Evolutionary conservation across 768 basidiomycete genomes (phyloP), one percentile per base, ranked within the genome.

Genomic region (Calocybe indica): DNA sequence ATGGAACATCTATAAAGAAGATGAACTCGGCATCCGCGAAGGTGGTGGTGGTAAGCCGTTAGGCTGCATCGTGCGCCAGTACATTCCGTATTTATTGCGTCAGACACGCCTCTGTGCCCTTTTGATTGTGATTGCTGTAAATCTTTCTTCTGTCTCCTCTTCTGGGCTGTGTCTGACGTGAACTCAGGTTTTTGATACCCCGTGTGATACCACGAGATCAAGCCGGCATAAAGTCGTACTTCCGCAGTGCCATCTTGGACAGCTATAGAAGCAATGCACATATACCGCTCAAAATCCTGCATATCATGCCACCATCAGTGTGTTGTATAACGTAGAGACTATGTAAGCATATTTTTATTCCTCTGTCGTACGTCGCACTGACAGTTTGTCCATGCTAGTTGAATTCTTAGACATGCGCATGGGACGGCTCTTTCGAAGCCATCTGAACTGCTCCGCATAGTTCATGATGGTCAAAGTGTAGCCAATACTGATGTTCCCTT

Each of bases 81-180:
- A 29, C 54, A 49, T 62, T 62, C 58, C 50, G 58, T 53, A 51
- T 53, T 45, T 53, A 48, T 45, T 50, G 40, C 40, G 50, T 31
- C 65, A 92, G 90, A 88, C 62, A 91, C 90, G 0, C 78, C 86
- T 3, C 63, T 87, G 36, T 92, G 90, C 68, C 91, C 91, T 5
- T 92, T 92, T 59, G 91, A 92, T 62, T 92, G 91, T 63, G 73
- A 88, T 34, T 92, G 91, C 57, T 92, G 91, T 90, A 57, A 66
- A 88, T 62, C 14, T 44, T 40, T 37, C 22, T 48, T n/a, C 35
- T 14, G 40, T 42, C 12, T 9, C 2, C 6, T 7, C 1, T 10
- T 12, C 28, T 47, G 6, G 14, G 43, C 8, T 22, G 22, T 32
- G 40, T 37, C 46, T 50, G 13, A 43, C n/a, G 7, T 5, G 11